phyloP scores from a whole-genome alignment of 352 stramenopile species.

The Albugo laibachii region DNA sequence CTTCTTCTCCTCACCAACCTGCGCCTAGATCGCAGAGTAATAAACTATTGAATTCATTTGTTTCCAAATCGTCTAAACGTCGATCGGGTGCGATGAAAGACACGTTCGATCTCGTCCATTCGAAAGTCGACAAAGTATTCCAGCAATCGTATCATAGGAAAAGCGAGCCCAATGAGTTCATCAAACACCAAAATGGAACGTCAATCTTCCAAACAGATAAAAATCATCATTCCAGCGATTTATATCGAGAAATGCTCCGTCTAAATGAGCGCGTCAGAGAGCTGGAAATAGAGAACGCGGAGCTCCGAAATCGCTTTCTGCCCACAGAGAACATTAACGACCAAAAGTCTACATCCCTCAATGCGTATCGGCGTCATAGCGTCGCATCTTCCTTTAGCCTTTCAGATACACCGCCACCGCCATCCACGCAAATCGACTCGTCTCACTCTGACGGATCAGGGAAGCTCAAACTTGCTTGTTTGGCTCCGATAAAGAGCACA shows the following conservation, averaged over 20 bases:
- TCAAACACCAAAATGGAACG: too few relatives aligned
- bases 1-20: too few relatives aligned
- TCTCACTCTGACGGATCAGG: conserved; percentile 9
- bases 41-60: too few relatives aligned
- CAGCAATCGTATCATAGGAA: too few relatives aligned
- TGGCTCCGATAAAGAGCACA: neutral
- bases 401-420: neutral
- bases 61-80: too few relatives aligned
- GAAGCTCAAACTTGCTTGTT: conserved; percentile 1
- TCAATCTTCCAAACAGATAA: too few relatives aligned
- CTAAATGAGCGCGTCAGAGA: conserved; percentile 38
- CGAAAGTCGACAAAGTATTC: too few relatives aligned
- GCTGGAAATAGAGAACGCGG: conserved; percentile 41
- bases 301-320: conserved; percentile 9
- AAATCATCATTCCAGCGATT: too few relatives aligned
- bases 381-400: neutral
- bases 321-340: conserved; percentile 6
- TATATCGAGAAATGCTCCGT: conserved; percentile 17
- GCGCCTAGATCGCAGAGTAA: too few relatives aligned
- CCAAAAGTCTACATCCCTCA: neutral
- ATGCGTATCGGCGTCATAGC: neutral
- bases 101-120: too few relatives aligned
- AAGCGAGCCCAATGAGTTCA: too few relatives aligned
- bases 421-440: conserved; percentile 1
- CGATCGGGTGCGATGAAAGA: too few relatives aligned